These are phyloP conservation scores for Puccinellia tenuiflora DNA, from an alignment of 176 grass and related monocot species.

Conservation along the genomic window DNA sequence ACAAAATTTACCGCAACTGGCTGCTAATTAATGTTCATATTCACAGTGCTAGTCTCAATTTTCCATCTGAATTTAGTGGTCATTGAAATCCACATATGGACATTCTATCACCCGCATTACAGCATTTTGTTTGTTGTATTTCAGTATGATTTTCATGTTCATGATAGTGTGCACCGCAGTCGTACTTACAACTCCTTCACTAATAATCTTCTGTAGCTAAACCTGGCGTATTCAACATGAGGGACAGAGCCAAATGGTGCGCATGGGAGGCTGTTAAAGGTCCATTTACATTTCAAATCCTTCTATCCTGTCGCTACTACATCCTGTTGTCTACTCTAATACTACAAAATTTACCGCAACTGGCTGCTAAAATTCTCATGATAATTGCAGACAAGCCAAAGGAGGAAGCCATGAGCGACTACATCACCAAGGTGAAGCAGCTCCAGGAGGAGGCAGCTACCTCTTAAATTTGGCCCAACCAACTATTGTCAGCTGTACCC, in stretches of 20 bases:
- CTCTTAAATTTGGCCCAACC: conserved; percentile 6
- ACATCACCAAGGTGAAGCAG: conserved; percentile 89
- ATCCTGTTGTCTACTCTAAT: neutral
- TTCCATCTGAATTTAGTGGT: neutral
- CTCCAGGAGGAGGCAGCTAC: conserved; percentile 47
- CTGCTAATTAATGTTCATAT: neutral
- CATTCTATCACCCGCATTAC: neutral
- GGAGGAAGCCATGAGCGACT: conserved; percentile 75
- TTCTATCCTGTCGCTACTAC: neutral
- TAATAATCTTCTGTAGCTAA: conserved; percentile 38
- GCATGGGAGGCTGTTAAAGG: conserved; percentile 85
- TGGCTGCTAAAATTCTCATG: neutral
- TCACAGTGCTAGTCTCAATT: neutral
- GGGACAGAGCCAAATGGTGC: conserved; percentile 72
- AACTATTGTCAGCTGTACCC: conserved; percentile 8
- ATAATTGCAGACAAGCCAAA: conserved; percentile 52
- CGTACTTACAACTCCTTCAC: neutral
- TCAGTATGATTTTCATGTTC: neutral
- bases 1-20: neutral
- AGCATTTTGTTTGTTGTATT: neutral
- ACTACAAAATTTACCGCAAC: too few relatives aligned
- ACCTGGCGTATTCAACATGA: conserved; percentile 53
- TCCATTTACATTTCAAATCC: conserved; percentile 12
- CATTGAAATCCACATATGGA: neutral
- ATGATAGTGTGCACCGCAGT: neutral